phyloP scores from a whole-genome alignment of 2,329 filamentous ascomycete genomes.

The Fusarium keratoplasticum region DNA sequence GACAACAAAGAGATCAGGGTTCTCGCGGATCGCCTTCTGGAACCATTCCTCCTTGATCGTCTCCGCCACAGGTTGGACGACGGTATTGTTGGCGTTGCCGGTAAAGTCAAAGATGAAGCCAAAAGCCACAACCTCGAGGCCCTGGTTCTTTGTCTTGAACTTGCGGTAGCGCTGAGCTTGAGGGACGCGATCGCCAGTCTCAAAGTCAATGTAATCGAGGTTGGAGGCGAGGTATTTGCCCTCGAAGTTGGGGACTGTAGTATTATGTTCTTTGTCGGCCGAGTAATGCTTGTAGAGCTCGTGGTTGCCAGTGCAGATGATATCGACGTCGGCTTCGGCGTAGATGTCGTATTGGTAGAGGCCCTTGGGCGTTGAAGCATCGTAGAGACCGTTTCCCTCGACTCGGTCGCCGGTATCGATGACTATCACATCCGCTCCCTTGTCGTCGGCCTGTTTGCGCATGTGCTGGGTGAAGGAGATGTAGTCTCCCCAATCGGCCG shows the following conservation, averaged over 20 bases:
- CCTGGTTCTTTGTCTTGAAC: constrained; percentile 91
- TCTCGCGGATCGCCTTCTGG: constrained; percentile 82
- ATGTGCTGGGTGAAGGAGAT: constrained; percentile 91
- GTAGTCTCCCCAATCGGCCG: constrained; percentile 98
- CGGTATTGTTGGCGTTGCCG: constrained; percentile 89
- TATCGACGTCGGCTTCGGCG: constrained; percentile 82
- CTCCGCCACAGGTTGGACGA: constrained; percentile 82
- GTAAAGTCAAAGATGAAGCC: constrained; percentile 97
- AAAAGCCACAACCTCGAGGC: constrained; percentile 85
- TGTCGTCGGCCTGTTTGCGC: constrained; percentile 79
- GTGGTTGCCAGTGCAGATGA: constrained; percentile 92
- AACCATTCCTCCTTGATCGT: constrained; percentile 91
- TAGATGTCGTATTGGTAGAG: constrained; percentile 90
- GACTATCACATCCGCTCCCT: constrained; percentile 88
- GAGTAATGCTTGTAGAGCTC: constrained; percentile 89
- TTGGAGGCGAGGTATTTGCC: constrained; percentile 90
- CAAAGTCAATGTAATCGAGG: constrained; percentile 83
- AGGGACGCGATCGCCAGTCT: constrained; percentile 77
- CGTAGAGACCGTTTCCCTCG: constrained; percentile 95
- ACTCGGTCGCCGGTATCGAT: constrained; percentile 94
- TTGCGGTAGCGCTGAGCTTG: constrained; percentile 87
- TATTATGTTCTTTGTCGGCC: constrained; percentile 80
- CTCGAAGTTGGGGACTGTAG: constrained; percentile 85
- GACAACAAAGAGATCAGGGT: constrained; percentile 88
- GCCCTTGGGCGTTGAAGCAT: constrained; percentile 88